These are phyloP conservation scores for Pleomassaria siparia DNA, from an alignment of 2,329 filamentous ascomycete genomes.

Conservation along the genomic window DNA sequence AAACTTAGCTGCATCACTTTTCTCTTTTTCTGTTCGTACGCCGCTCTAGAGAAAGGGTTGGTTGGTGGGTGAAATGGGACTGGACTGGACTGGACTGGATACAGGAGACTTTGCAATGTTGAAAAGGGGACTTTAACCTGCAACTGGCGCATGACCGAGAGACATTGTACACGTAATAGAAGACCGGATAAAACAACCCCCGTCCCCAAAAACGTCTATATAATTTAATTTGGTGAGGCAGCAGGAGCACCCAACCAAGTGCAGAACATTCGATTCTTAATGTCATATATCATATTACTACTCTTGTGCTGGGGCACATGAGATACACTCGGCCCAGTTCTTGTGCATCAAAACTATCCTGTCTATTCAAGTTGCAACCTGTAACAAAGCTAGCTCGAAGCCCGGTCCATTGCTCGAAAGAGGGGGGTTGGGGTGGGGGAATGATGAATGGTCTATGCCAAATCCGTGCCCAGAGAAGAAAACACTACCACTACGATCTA, in stretches of 20 bases:
- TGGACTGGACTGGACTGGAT: too few relatives aligned
- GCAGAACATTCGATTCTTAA: constrained; percentile 1
- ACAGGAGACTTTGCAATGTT: too few relatives aligned
- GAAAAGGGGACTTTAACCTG: too few relatives aligned
- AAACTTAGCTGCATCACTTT: constrained; percentile 12
- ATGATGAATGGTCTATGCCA: background rate
- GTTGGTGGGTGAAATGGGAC: background rate
- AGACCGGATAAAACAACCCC: background rate
- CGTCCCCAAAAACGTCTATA: constrained; percentile 4
- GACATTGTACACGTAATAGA: constrained; percentile 6
- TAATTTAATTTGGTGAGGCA: constrained; percentile 7
- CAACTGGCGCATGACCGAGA: too few relatives aligned
- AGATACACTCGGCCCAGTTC: too few relatives aligned
- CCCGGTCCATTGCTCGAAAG: too few relatives aligned
- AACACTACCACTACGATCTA: background rate
- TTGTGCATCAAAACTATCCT: too few relatives aligned
- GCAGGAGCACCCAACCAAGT: background rate
- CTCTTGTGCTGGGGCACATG: background rate
- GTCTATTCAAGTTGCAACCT: too few relatives aligned
- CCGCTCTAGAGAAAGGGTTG: constrained; percentile 4
- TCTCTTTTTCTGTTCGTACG: background rate
- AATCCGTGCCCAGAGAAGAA: background rate
- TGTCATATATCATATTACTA: background rate
- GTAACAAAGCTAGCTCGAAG: too few relatives aligned
- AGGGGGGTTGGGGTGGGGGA: background rate